Conservation (phyloP, 1,139 yeast species). For the Taiozyma sp. region DNA sequence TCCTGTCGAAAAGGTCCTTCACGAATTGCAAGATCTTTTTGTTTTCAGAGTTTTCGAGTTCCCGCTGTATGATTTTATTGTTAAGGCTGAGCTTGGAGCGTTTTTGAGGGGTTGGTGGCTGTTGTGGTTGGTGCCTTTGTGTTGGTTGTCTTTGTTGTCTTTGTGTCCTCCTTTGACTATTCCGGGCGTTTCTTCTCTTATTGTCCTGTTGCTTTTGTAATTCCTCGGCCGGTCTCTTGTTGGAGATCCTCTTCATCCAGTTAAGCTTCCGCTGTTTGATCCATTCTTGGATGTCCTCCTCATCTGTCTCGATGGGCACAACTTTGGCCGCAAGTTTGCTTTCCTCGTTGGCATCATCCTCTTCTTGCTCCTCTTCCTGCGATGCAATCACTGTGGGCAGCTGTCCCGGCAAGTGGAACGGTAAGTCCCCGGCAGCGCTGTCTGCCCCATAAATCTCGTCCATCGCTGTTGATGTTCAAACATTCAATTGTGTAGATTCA, state of each 20-base stretch:
- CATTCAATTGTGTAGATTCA: too few relatives aligned
- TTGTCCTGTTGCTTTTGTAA: background rate
- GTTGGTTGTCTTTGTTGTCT: background rate
- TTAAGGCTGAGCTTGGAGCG: conserved; percentile 15
- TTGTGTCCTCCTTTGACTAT: background rate
- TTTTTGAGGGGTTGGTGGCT: background rate
- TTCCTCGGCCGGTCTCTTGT: conserved; percentile 34
- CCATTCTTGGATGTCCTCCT: conserved; percentile 77
- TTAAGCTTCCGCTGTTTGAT: conserved; percentile 68
- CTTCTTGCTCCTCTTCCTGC: background rate
- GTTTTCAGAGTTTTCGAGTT: conserved; percentile 16
- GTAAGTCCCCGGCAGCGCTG: conserved; percentile 5
- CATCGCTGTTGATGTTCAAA: conserved; percentile 5
- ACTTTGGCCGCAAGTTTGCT: conserved; percentile 1
- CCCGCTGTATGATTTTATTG: conserved; percentile 21
- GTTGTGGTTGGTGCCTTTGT: background rate
- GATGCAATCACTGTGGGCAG: background rate
- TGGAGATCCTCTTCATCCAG: conserved; percentile 42
- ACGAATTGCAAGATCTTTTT: conserved; percentile 17
- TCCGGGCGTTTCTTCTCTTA: conserved; percentile 1
- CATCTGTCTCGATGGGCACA: conserved; percentile 50
- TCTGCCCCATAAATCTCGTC: conserved; percentile 16
- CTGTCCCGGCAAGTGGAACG: conserved; percentile 10
- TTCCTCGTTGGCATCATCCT: conserved; percentile 1
- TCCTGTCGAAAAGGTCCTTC: conserved; percentile 16